A percentile compares a stretch with the other conserved stretches of the same genome.
Evolutionary conservation across 2,329 filamentous ascomycete genomes (phyloP).

Genomic region (Aspergillus cejpii): DNA sequence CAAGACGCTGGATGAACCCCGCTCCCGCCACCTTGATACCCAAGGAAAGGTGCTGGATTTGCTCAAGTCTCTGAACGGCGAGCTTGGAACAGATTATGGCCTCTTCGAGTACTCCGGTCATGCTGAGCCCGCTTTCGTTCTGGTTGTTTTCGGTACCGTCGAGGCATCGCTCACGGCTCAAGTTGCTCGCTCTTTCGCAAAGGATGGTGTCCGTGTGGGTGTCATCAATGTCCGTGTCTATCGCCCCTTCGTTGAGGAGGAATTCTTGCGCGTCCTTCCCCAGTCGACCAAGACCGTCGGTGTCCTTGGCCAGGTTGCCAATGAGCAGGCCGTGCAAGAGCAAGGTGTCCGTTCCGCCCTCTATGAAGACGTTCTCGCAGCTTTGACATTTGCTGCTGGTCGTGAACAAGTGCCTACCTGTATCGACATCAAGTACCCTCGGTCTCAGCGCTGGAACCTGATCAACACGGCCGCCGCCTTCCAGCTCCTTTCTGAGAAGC

Average conservation of each 20-base stretch:
- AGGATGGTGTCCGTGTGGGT: conserved; percentile 70
- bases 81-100: conserved; percentile 87
- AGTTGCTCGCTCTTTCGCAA: conserved; percentile 64
- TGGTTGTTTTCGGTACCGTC: conserved; percentile 87
- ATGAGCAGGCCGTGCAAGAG: conserved; percentile 66
- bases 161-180: conserved; percentile 82
- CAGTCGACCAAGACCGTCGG: conserved; percentile 67
- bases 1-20: conserved; percentile 54
- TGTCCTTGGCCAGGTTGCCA: conserved; percentile 81
- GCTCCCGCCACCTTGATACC: conserved; percentile 62
- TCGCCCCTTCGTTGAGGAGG: conserved; percentile 89
- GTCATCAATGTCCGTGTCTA: conserved; percentile 90
- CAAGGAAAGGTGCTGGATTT: conserved; percentile 67
- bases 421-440: conserved; percentile 83
- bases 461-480: conserved; percentile 41
- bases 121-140: conserved; percentile 66
- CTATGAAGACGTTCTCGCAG: conserved; percentile 83
- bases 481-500: conserved; percentile 41
- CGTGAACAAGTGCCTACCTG: conserved; percentile 59
- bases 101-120: conserved; percentile 94
- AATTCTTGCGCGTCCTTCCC: conserved; percentile 77
- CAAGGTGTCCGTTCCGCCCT: conserved; percentile 72
- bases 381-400: conserved; percentile 69
- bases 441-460: conserved; percentile 59
- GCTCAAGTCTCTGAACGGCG: conserved; percentile 71